phyloP scores from a whole-genome alignment of 106 monocot species.

The Agapanthus africanus region DNA sequence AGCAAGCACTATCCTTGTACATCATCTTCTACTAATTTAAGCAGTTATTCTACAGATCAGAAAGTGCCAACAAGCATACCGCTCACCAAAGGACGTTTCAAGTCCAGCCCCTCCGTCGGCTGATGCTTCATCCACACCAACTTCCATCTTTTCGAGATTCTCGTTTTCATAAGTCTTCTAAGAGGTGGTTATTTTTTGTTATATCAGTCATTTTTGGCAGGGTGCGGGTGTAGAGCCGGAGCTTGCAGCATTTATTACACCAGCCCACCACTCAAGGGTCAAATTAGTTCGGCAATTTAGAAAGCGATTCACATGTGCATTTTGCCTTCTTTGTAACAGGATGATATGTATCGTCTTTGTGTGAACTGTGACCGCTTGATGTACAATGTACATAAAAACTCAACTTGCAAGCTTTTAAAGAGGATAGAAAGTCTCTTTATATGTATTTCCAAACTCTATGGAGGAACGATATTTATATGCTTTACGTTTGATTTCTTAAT shows the following conservation, averaged over 20 bases:
- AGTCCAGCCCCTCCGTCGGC: slow-evolving; percentile 30
- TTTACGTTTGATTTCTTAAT: too few relatives aligned
- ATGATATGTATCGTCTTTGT: not conserved
- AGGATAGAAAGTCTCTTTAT: not conserved
- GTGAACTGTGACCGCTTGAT: not conserved
- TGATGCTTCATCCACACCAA: slow-evolving; percentile 24
- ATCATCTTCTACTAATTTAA: not conserved
- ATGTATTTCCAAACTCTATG: too few relatives aligned
- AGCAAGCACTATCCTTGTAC: not conserved
- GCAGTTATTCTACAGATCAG: slow-evolving; percentile 38
- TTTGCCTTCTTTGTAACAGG: not conserved
- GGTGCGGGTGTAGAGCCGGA: not conserved
- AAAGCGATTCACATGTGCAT: not conserved
- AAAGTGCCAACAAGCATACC: slow-evolving; percentile 78
- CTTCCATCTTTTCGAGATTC: slow-evolving; percentile 79
- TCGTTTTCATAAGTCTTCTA: slow-evolving; percentile 31
- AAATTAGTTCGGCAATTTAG: not conserved
- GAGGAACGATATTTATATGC: too few relatives aligned
- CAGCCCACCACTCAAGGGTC: not conserved
- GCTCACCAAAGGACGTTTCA: slow-evolving; percentile 19
- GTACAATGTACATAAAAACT: not conserved
- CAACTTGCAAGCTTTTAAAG: not conserved
- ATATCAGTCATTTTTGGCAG: not conserved
- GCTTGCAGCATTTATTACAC: not conserved
- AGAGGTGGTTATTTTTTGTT: not conserved